Evolutionary conservation across 768 basidiomycete genomes (phyloP).

Genomic region (Collybia nuda): DNA sequence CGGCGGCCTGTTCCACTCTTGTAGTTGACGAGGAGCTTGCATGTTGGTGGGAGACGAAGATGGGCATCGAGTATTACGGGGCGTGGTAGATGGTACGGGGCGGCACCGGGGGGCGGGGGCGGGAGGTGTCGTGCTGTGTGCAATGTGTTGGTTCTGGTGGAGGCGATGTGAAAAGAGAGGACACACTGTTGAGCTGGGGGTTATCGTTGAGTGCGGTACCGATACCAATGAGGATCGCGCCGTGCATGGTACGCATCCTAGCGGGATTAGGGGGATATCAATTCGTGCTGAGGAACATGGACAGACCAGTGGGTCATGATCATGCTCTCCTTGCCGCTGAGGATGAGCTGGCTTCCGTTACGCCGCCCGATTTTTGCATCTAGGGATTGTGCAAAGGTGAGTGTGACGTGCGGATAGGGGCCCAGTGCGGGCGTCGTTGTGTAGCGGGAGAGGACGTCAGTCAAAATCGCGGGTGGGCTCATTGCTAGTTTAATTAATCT

Average conservation of each 20-base stretch:
- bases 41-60: slow-evolving; percentile 63
- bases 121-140: slow-evolving; percentile 58
- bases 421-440: slow-evolving; percentile 11
- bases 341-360: slow-evolving; percentile 68
- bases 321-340: slow-evolving; percentile 89
- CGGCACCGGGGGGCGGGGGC: slow-evolving; percentile 25
- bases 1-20: slow-evolving; percentile 55
- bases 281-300: not conserved
- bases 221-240: slow-evolving; percentile 88
- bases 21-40: slow-evolving; percentile 72
- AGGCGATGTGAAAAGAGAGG: not conserved
- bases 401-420: slow-evolving; percentile 62
- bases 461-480: slow-evolving; percentile 25
- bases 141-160: not conserved
- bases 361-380: slow-evolving; percentile 87
- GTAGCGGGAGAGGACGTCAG: slow-evolving; percentile 21
- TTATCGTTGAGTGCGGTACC: slow-evolving; percentile 90
- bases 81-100: slow-evolving; percentile 55
- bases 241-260: slow-evolving; percentile 92
- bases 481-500: too few relatives aligned
- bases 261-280: not conserved
- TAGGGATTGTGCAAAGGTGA: slow-evolving; percentile 84
- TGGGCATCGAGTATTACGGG: slow-evolving; percentile 83
- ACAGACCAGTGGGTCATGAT: slow-evolving; percentile 90
- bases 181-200: slow-evolving; percentile 88